phyloP scores from a whole-genome alignment of 192 early-diverging fungal species.

The Rhizophagus clarus region DNA sequence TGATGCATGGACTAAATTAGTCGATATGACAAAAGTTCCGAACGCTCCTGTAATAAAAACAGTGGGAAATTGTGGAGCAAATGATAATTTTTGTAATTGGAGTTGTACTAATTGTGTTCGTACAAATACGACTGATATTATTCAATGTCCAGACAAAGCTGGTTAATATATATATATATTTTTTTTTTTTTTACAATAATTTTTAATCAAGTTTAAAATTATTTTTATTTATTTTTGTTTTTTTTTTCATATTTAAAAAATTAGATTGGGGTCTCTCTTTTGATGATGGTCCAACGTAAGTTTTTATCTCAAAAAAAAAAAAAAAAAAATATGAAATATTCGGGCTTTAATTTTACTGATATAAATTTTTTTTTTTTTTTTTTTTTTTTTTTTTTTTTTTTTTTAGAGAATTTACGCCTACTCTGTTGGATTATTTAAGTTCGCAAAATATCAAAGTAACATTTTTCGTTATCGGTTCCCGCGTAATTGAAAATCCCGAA shows the following conservation, averaged over 20 bases:
- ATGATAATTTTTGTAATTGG: constrained; percentile 36
- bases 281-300: constrained; percentile 34
- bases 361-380: neutral
- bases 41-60: neutral
- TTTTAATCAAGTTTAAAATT: neutral
- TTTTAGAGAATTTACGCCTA: constrained; percentile 38
- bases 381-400: neutral
- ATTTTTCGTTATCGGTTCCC: constrained; percentile 66
- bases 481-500: constrained; percentile 51
- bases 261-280: constrained; percentile 26
- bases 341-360: no score
- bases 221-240: neutral
- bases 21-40: constrained; percentile 39
- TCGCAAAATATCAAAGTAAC: constrained; percentile 55
- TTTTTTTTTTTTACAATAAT: neutral
- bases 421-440: constrained; percentile 49
- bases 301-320: neutral
- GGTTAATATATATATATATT: neutral
- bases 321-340: neutral
- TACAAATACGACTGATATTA: constrained; percentile 26
- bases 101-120: constrained; percentile 39
- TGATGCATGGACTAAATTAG: constrained; percentile 36
- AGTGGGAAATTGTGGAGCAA: neutral
- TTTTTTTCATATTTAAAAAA: neutral
- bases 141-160: constrained; percentile 35